These are phyloP conservation scores for Crucihimalaya himalaica DNA, from an alignment of 345 rosid species.

Conservation along the genomic window DNA sequence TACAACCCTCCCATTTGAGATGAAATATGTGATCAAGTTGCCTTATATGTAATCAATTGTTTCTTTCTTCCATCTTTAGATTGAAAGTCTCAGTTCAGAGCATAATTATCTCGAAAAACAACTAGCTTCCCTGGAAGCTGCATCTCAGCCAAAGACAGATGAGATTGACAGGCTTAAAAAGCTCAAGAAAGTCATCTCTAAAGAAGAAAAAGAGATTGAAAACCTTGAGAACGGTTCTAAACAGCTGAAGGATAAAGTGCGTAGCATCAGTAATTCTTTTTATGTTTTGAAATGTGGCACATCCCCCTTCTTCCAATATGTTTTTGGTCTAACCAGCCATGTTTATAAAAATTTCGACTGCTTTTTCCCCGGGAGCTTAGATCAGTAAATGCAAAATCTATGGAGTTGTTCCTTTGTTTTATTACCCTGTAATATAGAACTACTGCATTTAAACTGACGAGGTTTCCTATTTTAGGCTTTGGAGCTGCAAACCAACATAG, in stretches of 20 bases:
- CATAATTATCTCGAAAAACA: constrained; percentile 72
- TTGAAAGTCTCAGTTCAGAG: constrained; percentile 79
- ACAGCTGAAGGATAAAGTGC: constrained; percentile 73
- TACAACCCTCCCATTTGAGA: background rate
- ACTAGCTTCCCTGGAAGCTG: constrained; percentile 77
- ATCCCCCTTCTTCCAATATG: background rate
- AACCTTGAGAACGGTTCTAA: constrained; percentile 69
- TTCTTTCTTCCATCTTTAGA: constrained; percentile 44
- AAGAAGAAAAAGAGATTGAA: constrained; percentile 76
- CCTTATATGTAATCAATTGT: constrained; percentile 18
- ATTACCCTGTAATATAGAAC: constrained; percentile 9
- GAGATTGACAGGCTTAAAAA: constrained; percentile 67
- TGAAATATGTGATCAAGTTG: constrained; percentile 16
- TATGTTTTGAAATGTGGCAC: constrained; percentile 3
- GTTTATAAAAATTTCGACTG: background rate
- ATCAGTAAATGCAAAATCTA: constrained; percentile 14
- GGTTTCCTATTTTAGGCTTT: constrained; percentile 55
- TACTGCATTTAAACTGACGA: background rate
- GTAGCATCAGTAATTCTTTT: constrained; percentile 20
- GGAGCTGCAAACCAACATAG: constrained; percentile 83
- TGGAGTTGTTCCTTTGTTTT: constrained; percentile 16
- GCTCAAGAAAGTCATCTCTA: constrained; percentile 56
- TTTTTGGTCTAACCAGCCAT: background rate
- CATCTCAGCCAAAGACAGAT: constrained; percentile 72
- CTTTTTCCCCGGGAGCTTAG: constrained; percentile 1